Base-by-base conservation (phyloP, 2,329 filamentous ascomycete species). In the Elsinoe necatrix region DNA sequence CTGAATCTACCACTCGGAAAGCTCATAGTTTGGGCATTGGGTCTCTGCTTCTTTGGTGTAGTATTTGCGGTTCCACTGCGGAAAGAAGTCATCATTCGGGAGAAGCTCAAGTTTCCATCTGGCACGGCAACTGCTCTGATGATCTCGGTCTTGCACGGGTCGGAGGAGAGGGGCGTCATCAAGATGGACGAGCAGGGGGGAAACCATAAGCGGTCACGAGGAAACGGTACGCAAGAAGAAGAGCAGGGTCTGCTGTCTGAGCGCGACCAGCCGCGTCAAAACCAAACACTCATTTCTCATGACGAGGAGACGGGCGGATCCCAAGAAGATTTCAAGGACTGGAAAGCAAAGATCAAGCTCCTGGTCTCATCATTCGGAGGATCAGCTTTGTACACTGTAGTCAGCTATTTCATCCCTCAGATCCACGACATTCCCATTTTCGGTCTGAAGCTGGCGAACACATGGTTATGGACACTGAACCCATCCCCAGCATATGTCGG, bases 401-500 rank as follows among this genome's bases (percentile, higher is more conserved):
- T 84, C 27, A 93, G 90, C 1, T 97, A 95, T 70, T 98, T 98
- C 70, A 77, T 96, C 55, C 93, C 93, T 0, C 75, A 88, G 51
- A 72, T 97, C 18, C 85, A 90, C 56, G 86, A 88, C 62, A 75
- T 98, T n/a, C 93, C 93, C 0, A 76, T 98, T 23, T 88, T 97
- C 63, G 93, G 93, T 0, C 73, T 79, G 0, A 72, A 80, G 1
- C 80, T 95, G 5, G 90, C 90, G 0, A 73, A 80, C 1, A 82
- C 82, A 1, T 98, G 92, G 92, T 80, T 96, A 0, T 98, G 93
- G 93, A 93, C 89, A 0, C 75, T 98, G 5, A 98, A 98, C 63
- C 93, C 93, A 0, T 96, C 90, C 45, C 85, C 95, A n/a, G 93
- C 93, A 1, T 98, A 98, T 68, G 84, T 97, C 23, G 93, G 93